Percentiles rank a stretch among this genome's conserved stretches.
Evolutionary conservation across 208 protist species (phyloP).

Genomic region (Crithidia thermophila): DNA sequence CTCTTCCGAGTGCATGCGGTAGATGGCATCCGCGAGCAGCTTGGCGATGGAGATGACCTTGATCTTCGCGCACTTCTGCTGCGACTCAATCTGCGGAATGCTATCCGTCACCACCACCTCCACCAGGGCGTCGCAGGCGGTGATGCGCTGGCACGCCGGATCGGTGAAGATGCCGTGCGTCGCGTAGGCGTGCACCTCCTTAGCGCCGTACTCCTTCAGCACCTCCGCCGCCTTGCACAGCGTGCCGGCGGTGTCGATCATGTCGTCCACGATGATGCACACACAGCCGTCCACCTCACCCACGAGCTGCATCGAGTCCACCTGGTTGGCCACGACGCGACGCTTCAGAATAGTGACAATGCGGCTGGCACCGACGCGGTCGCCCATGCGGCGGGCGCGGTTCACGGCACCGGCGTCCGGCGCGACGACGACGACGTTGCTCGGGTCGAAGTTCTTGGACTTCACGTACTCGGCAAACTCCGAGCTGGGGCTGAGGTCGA

Average conservation of each 20-base stretch:
- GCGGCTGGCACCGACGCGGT: slow-evolving; percentile 80
- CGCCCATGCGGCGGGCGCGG: slow-evolving; percentile 85
- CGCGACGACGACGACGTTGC: slow-evolving; percentile 92
- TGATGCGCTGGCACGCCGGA: slow-evolving; percentile 92
- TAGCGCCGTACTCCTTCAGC: slow-evolving; percentile 94
- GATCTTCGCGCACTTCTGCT: slow-evolving; percentile 77
- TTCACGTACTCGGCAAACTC: slow-evolving; percentile 90
- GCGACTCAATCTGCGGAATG: slow-evolving; percentile 81
- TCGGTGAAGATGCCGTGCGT: slow-evolving; percentile 96
- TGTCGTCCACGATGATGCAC: slow-evolving; percentile 98
- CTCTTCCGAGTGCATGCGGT: slow-evolving; percentile 86
- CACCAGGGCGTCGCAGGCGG: slow-evolving; percentile 82
- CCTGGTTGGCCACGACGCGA: slow-evolving; percentile 92
- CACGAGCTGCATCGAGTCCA: slow-evolving; percentile 95
- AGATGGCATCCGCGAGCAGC: slow-evolving; percentile 88
- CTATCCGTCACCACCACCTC: slow-evolving; percentile 94
- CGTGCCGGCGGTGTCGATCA: slow-evolving; percentile 97
- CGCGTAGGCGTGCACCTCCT: slow-evolving; percentile 92
- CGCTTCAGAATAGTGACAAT: slow-evolving; percentile 96
- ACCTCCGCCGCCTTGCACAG: slow-evolving; percentile 95
- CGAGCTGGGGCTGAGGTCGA: slow-evolving; percentile 88
- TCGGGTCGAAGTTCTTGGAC: slow-evolving; percentile 69
- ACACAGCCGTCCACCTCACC: slow-evolving; percentile 95
- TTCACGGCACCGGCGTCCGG: slow-evolving; percentile 97
- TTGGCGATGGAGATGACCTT: slow-evolving; percentile 88